Base-by-base conservation (phyloP, 2,329 filamentous ascomycete species). In the Aspergillus proliferans region DNA sequence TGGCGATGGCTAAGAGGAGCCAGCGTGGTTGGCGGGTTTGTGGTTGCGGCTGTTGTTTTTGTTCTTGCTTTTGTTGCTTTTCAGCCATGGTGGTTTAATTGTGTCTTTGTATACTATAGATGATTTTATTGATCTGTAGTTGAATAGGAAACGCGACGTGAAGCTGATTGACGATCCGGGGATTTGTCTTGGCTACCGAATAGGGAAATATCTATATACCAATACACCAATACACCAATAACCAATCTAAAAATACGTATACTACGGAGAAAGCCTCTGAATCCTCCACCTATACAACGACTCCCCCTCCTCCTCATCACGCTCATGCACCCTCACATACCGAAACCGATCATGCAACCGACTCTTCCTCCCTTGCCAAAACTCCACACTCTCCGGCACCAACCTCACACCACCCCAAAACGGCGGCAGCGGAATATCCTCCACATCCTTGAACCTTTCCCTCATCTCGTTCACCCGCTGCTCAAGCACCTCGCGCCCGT, bases 391-490 rank as follows among this genome's bases (percentile, higher is more conserved):
- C 63, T 90, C 86, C 0, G 93, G 92, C 55, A 91, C 78, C 52
- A 98, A 80, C 59, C 92, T 83, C 67, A 96, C 66, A 0, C 93
- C 93, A 26, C 93, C 93, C 93, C 93, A 98, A 67, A 95, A 96
- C 8, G 87, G 85, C 3, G 93, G 93, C 45, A 96, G 84, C 1
- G 91, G 91, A 56, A 98, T 95, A 49, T 87, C 72, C 24, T 95
- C 87, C 55, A 80, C 63, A 2, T 83, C 87, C 39, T 84, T 79
- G 66, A 95, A 98, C 58, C 75, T 78, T 67, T 79, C 73, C 74
- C 95, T 87, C 33, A 84, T 79, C 61, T 95, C 88, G 55, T 75
- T 76, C 0, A 97, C 90, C 76, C 85, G 84, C 33, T 75, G 72
- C 63, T 95, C 88, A 51, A 98, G 71, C 71, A 88, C 77, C 53